Percentiles rank a stretch among this genome's conserved stretches.
Evolutionary conservation across 192 early-diverging fungal species (phyloP).

Genomic region (Coemansia guatemalensis): DNA sequence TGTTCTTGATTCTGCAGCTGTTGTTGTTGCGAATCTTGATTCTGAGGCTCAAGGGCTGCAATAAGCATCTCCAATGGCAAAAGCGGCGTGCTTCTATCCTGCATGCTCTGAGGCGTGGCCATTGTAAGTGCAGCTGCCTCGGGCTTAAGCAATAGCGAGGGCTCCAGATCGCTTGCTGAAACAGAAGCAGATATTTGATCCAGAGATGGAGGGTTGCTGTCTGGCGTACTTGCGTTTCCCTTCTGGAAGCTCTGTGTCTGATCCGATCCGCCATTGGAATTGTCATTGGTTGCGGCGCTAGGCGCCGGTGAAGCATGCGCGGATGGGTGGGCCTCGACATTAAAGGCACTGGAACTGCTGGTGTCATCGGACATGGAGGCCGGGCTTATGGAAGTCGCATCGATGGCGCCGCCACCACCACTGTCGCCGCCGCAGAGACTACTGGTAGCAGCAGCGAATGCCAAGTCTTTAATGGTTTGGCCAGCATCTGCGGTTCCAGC

Average conservation of each 20-base stretch:
- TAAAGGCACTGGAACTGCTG: neutral
- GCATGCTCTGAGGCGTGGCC: slow-evolving; percentile 36
- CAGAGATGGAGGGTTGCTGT: too few relatives aligned
- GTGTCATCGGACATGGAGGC: neutral
- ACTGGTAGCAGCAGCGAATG: too few relatives aligned
- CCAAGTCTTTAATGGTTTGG: neutral
- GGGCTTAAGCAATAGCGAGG: slow-evolving; percentile 45
- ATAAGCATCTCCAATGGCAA: slow-evolving; percentile 53
- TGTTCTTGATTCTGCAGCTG: neutral
- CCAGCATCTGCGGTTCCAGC: neutral
- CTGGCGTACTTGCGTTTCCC: too few relatives aligned
- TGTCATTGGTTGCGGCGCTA: too few relatives aligned
- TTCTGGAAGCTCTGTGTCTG: neutral
- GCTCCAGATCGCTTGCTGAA: slow-evolving; percentile 3
- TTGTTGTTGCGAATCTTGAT: slow-evolving; percentile 17
- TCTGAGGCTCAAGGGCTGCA: slow-evolving; percentile 43
- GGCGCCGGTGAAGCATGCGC: neutral
- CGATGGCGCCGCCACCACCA: neutral
- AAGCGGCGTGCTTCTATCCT: slow-evolving; percentile 20
- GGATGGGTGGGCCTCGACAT: neutral
- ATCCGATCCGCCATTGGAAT: too few relatives aligned
- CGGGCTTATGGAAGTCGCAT: neutral
- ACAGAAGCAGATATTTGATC: neutral
- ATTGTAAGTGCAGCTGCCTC: slow-evolving; percentile 14
- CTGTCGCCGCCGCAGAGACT: neutral